Conservation (phyloP, 1,139 yeast genomes). For the Hyphopichia pseudoburtonii region DNA sequence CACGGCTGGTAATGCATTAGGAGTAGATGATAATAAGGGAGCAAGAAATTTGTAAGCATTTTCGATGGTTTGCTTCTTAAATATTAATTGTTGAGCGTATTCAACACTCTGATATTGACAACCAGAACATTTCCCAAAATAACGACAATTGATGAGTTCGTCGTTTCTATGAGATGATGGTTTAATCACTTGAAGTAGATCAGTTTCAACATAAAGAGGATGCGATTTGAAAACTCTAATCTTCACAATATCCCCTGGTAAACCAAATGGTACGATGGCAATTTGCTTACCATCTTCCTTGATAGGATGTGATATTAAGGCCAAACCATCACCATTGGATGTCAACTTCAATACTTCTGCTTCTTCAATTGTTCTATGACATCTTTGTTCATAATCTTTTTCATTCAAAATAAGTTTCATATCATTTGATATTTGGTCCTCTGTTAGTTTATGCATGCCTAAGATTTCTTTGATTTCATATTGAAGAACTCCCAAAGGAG, state of each 20-base stretch:
- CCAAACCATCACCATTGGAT: conserved; percentile 82
- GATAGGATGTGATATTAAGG: conserved; percentile 59
- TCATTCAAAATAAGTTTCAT: conserved; percentile 66
- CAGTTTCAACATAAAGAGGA: conserved; percentile 73
- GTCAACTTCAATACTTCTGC: conserved; percentile 61
- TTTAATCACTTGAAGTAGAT: conserved; percentile 54
- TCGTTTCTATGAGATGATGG: conserved; percentile 53
- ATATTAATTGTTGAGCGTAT: conserved; percentile 67
- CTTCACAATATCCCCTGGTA: conserved; percentile 79
- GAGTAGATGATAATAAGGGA: conserved; percentile 34
- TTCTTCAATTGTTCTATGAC: conserved; percentile 58
- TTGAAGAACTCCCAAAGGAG: conserved; percentile 79
- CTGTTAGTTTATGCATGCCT: conserved; percentile 38
- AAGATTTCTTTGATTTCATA: conserved; percentile 69
- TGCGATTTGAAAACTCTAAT: conserved; percentile 78
- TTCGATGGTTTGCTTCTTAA: conserved; percentile 71
- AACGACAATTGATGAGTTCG: conserved; percentile 43
- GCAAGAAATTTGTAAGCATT: conserved; percentile 86
- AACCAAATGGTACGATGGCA: conserved; percentile 75
- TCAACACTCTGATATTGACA: conserved; percentile 87
- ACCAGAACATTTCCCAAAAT: conserved; percentile 62
- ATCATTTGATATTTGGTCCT: conserved; percentile 58
- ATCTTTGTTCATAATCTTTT: conserved; percentile 45
- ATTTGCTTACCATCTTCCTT: conserved; percentile 40
- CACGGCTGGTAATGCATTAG: conserved; percentile 53